Conservation (phyloP, 2,329 filamentous ascomycete genomes). For the Cytospora chrysosperma region DNA sequence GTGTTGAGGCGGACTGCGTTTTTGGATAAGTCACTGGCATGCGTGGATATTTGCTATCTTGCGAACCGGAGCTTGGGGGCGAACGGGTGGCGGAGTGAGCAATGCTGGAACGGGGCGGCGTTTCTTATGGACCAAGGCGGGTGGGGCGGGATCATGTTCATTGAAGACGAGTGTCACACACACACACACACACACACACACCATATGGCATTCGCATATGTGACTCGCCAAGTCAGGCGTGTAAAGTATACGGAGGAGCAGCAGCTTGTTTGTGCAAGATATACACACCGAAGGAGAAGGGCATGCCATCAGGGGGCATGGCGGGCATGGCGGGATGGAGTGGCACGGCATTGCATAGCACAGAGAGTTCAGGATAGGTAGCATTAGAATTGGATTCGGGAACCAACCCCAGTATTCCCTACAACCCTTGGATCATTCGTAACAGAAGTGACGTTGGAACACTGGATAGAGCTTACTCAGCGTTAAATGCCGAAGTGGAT, state of each 20-base stretch:
- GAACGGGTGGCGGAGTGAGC: neutral
- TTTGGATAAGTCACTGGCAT: neutral
- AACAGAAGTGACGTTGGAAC: no score
- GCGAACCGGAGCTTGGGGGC: neutral
- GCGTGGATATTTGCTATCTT: neutral
- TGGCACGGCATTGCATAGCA: neutral
- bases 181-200: no score
- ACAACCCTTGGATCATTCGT: neutral
- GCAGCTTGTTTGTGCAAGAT: neutral
- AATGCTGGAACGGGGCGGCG: neutral
- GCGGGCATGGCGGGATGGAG: neutral
- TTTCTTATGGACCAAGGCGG: neutral
- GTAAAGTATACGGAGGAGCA: neutral
- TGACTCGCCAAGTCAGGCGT: neutral
- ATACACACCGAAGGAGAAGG: neutral
- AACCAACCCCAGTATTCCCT: neutral
- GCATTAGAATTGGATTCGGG: neutral
- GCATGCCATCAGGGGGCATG: neutral
- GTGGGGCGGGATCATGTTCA: neutral
- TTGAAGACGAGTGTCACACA: neutral
- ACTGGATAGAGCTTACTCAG: neutral
- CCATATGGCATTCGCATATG: neutral
- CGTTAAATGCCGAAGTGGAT: neutral
- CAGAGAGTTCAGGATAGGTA: neutral
- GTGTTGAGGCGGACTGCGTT: neutral